phyloP scores from a whole-genome alignment of 148 eudicot species.

The Fagopyrum esculentum region DNA sequence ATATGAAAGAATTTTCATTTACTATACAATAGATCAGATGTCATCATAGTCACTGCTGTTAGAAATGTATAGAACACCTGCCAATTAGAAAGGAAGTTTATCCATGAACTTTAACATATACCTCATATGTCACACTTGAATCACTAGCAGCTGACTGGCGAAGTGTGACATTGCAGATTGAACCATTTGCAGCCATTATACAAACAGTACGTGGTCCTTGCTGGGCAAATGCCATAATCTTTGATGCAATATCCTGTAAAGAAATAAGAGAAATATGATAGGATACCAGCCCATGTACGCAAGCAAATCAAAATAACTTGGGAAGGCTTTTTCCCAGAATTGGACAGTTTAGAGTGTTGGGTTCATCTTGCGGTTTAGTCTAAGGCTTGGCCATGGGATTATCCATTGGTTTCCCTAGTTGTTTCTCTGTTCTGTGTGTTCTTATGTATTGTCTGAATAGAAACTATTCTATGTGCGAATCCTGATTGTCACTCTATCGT shows the following conservation, averaged over 20 bases:
- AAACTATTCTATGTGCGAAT: no score
- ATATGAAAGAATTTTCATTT: background rate
- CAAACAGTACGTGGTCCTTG: conserved; percentile 54
- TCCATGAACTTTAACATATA: background rate
- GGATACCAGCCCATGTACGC: background rate
- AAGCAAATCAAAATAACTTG: background rate
- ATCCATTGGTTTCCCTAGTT: no score
- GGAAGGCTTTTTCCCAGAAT: no score
- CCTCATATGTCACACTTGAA: conserved; percentile 19
- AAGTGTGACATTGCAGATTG: conserved; percentile 41
- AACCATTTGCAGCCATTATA: conserved; percentile 50
- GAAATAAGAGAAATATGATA: background rate
- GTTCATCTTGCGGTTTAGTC: no score
- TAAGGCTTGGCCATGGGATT: no score
- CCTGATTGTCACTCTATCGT: no score
- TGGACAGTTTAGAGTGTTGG: no score
- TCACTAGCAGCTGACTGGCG: conserved; percentile 35
- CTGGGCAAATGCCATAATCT: conserved; percentile 38
- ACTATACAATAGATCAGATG: background rate
- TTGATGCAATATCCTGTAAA: conserved; percentile 26
- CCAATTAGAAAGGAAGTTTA: background rate
- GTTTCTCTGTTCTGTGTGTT: no score
- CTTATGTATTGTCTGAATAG: no score
- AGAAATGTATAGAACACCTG: background rate
- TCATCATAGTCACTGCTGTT: background rate